These are phyloP conservation scores for Lupinus albus DNA, from an alignment of 306 rosid genomes.

Conservation along the genomic window DNA sequence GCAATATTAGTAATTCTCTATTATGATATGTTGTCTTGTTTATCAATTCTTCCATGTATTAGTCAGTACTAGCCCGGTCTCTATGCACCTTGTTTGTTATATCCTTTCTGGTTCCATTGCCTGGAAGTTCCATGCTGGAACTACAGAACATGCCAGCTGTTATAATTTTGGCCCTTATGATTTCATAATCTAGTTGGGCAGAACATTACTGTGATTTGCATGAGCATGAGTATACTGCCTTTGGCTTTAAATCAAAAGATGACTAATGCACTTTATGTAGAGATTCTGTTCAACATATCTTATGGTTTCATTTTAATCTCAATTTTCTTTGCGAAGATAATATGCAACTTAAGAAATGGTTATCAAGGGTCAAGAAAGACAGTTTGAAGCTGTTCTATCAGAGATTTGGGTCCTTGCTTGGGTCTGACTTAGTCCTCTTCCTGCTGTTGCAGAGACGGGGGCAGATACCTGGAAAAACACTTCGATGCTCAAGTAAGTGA, in stretches of 20 bases:
- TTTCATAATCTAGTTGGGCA: conserved; percentile 5
- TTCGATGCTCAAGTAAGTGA: no score
- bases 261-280: background rate
- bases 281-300: background rate
- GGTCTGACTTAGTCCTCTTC: no score
- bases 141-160: background rate
- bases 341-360: background rate
- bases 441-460: background rate
- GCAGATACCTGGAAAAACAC: no score
- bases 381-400: background rate
- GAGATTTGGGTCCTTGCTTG: no score
- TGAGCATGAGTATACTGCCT: background rate
- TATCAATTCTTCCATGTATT: background rate
- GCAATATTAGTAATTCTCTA: no score
- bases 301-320: conserved; percentile 7
- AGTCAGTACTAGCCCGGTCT: background rate
- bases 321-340: background rate
- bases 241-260: conserved; percentile 5
- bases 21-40: no score
- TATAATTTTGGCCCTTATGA: background rate
- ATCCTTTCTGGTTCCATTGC: conserved; percentile 15
- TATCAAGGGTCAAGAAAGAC: background rate
- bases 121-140: conserved; percentile 2
- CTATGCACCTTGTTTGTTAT: background rate
- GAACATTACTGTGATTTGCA: background rate